These are phyloP conservation scores for Theobroma cacao DNA, from an alignment of 345 rosid species.

Conservation along the genomic window DNA sequence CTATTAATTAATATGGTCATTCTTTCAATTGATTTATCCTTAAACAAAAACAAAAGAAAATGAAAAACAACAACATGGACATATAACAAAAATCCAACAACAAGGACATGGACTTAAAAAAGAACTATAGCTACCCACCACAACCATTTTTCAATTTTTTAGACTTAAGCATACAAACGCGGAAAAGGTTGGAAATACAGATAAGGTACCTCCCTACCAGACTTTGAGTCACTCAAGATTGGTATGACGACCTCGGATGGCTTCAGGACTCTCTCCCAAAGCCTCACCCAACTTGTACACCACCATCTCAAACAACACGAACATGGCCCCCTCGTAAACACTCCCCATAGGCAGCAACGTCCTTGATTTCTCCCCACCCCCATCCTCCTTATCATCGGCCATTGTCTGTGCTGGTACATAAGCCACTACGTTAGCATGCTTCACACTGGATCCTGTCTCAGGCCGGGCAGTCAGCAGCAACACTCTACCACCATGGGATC, in stretches of 20 bases:
- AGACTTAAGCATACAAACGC: not conserved
- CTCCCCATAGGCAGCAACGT: constrained; percentile 89
- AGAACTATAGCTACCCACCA: not conserved
- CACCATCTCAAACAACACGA: constrained; percentile 90
- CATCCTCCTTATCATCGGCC: constrained; percentile 50
- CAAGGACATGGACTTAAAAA: too few relatives aligned
- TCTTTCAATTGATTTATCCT: too few relatives aligned
- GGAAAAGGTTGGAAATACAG: not conserved
- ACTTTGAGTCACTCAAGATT: constrained; percentile 59
- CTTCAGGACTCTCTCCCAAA: constrained; percentile 57
- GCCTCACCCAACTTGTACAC: constrained; percentile 60
- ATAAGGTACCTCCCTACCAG: not conserved
- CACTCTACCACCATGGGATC: constrained; percentile 58
- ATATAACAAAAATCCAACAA: too few relatives aligned
- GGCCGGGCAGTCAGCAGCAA: constrained; percentile 70
- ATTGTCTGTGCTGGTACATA: constrained; percentile 82
- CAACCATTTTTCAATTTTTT: not conserved
- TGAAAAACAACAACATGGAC: not conserved
- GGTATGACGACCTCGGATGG: constrained; percentile 83
- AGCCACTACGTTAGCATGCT: constrained; percentile 63
- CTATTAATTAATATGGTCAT: too few relatives aligned
- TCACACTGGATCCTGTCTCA: constrained; percentile 50
- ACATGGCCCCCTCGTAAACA: constrained; percentile 82
- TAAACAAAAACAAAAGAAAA: not conserved
- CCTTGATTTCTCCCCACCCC: constrained; percentile 19